Conservation (phyloP, 768 basidiomycete species). For the Mycena indigotica region DNA sequence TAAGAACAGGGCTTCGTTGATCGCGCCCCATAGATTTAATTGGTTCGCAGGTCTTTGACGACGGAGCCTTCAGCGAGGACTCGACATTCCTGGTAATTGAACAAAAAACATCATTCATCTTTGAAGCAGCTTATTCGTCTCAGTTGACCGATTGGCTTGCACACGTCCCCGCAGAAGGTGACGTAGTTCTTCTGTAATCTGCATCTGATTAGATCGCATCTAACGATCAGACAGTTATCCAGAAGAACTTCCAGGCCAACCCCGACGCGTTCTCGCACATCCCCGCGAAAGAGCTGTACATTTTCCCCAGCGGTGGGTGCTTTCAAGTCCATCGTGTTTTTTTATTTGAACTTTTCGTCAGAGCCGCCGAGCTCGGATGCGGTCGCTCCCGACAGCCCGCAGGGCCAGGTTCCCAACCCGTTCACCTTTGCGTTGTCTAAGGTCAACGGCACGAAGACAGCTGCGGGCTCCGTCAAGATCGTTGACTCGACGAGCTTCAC, state of each 20-base stretch:
- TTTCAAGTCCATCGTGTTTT: not conserved
- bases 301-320: slow-evolving; percentile 48
- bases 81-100: slow-evolving; percentile 50
- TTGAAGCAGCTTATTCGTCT: not conserved
- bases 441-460: slow-evolving; percentile 42
- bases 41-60: slow-evolving; percentile 46
- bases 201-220: not conserved
- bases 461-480: slow-evolving; percentile 53
- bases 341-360: slow-evolving; percentile 19
- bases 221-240: slow-evolving; percentile 37
- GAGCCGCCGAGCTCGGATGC: slow-evolving; percentile 39
- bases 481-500: slow-evolving; percentile 55
- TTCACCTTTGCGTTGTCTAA: slow-evolving; percentile 53
- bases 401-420: slow-evolving; percentile 46
- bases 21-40: not conserved
- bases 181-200: not conserved
- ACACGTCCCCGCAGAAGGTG: slow-evolving; percentile 54
- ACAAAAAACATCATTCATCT: not conserved
- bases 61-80: slow-evolving; percentile 55
- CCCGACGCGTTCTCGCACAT: slow-evolving; percentile 44
- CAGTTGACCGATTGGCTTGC: slow-evolving; percentile 58
- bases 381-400: slow-evolving; percentile 40
- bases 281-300: slow-evolving; percentile 50
- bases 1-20: slow-evolving; percentile 25
- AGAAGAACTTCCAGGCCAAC: slow-evolving; percentile 53